Base-by-base conservation (phyloP, 352 stramenopile genomes). In the Globisporangium paddicum region DNA sequence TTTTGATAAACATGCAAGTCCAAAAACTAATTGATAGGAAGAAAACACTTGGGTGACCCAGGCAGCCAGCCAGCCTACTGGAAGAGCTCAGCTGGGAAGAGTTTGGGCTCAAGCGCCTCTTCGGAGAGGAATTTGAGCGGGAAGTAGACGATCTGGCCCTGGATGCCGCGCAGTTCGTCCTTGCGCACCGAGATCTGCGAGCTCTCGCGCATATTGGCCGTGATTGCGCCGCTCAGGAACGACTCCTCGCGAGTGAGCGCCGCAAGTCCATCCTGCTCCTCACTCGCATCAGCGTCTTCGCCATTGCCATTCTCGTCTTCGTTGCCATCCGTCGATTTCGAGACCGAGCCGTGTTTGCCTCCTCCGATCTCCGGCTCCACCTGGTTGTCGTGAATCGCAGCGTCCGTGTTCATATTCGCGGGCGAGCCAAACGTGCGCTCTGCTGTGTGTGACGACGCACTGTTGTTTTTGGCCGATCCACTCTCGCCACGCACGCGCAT, bases 111-210 rank as follows among this genome's bases (percentile, higher is more conserved):
- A n/a, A 95, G 66, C 54, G 77, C 63, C 64, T 93, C 86, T 51
- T 89, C 80, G 52, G 72, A 67, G 21, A 95, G 70, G 54, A 95
- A 95, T 62, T 90, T 87, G 52, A 95, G 76, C 18, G 86, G 86
- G 62, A 95, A 95, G 69, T 95, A 93, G 53, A 93, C 83, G 52
- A 93, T 85, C 61, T 95, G 82, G 53, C 86, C 83, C 52, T 79
- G 76, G 19, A 95, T 68, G 38, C 83, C 75, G 55, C 72, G 62
- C 48, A 95, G 68, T 49, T 91, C 79, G 57, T 84, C 65, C 63
- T 91, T 84, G 55, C 75, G 64, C 38, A 81, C 63, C 16, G 73
- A 62, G 62, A 86, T 91, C 61, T 87, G 77, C 30, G 64, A 60
- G 41, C 73, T 78, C 56, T 90, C 74, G 45, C 84, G 81, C 63